Percentiles rank a stretch among this genome's conserved stretches.
Evolutionary conservation across 495 filamentous ascomycete genomes (phyloP).

Genomic region (Annulohypoxylon nitens): DNA sequence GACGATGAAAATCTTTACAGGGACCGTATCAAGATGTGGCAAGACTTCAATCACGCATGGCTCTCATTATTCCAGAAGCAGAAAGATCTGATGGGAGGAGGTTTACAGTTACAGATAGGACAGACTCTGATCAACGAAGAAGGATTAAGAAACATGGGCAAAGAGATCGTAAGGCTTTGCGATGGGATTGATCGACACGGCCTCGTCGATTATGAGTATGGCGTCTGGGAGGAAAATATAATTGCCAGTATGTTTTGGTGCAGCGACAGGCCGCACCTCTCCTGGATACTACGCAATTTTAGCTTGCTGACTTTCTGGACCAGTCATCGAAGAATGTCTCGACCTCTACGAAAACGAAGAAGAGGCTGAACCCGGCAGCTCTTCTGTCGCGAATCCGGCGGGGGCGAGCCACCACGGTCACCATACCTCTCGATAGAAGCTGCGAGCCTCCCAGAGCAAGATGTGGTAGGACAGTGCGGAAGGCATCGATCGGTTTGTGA

Average conservation of each 20-base stretch:
- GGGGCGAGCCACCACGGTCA: conserved; percentile 33
- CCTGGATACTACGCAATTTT: conserved; percentile 4
- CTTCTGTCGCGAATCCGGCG: conserved; percentile 37
- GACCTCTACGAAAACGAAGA: conserved; percentile 66
- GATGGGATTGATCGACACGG: conserved; percentile 90
- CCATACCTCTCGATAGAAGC: conserved; percentile 39
- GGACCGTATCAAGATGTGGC: conserved; percentile 86
- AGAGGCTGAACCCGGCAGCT: conserved; percentile 45
- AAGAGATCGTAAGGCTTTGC: conserved; percentile 82
- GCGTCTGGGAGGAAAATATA: conserved; percentile 95
- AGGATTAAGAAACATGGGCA: conserved; percentile 81
- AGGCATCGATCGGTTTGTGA: conserved; percentile 30
- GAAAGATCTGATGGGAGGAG: conserved; percentile 78
- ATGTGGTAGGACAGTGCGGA: conserved; percentile 12
- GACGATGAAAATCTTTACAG: conserved; percentile 80
- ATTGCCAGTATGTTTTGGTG: conserved; percentile 73
- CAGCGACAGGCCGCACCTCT: not conserved
- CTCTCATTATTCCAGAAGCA: conserved; percentile 87
- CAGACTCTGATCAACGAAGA: conserved; percentile 76
- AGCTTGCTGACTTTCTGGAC: conserved; percentile 25
- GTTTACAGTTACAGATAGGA: conserved; percentile 69
- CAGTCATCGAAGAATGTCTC: conserved; percentile 76
- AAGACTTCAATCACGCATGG: conserved; percentile 96
- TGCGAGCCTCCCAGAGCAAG: not conserved
- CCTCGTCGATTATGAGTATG: conserved; percentile 96